phyloP scores from a whole-genome alignment of 176 grass and related monocot genomes.

The Alopecurus myosuroides region DNA sequence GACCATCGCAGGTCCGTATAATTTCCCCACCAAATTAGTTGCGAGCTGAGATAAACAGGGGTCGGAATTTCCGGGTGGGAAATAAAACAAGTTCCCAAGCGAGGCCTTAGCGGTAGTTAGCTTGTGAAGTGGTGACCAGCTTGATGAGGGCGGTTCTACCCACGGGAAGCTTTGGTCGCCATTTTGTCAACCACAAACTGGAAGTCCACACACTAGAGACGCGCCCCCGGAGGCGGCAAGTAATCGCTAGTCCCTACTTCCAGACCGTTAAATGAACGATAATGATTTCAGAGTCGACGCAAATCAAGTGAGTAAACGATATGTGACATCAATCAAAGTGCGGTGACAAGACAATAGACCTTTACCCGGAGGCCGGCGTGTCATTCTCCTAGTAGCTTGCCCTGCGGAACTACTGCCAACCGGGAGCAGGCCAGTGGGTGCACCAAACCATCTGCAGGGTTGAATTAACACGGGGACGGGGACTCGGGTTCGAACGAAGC shows the following conservation, averaged over 20 bases:
- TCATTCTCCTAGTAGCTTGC: neutral
- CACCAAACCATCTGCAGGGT: slow-evolving; percentile 52
- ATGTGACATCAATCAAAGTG: neutral
- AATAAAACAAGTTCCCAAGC: too few relatives aligned
- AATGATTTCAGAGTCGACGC: neutral
- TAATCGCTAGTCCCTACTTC: neutral
- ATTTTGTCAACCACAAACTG: too few relatives aligned
- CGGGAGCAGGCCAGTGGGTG: slow-evolving; percentile 51
- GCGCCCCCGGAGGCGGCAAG: too few relatives aligned
- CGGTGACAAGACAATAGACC: neutral
- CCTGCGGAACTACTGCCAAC: slow-evolving; percentile 4
- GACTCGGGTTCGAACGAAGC: neutral
- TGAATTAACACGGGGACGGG: neutral
- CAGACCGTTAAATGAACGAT: neutral
- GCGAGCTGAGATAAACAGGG: too few relatives aligned
- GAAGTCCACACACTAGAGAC: too few relatives aligned
- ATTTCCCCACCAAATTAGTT: too few relatives aligned
- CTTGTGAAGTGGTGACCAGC: too few relatives aligned
- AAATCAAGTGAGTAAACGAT: neutral
- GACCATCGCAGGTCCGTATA: too few relatives aligned
- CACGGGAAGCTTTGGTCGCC: too few relatives aligned
- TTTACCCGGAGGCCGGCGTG: slow-evolving; percentile 1
- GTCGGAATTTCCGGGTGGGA: too few relatives aligned
- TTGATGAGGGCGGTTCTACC: too few relatives aligned
- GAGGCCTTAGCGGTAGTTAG: too few relatives aligned